These are phyloP conservation scores for Vinca minor DNA, from an alignment of 257 asterid genomes.

Conservation along the genomic window DNA sequence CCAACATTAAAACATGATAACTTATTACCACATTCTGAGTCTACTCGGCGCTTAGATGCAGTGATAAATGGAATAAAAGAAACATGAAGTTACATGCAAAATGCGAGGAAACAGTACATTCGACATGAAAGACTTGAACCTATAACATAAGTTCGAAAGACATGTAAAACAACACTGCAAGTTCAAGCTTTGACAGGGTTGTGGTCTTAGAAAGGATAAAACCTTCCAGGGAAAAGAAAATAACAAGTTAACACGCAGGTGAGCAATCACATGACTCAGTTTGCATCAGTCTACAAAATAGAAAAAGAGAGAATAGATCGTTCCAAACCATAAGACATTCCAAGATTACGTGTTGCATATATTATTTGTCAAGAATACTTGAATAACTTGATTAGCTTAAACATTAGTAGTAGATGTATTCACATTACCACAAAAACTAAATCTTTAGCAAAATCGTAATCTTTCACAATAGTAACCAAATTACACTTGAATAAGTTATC, in stretches of 20 bases:
- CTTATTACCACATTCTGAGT: background rate
- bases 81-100: too few species aligned
- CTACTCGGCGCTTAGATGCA: background rate
- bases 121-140: background rate
- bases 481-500: too few species aligned
- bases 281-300: too few species aligned
- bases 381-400: background rate
- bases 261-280: too few species aligned
- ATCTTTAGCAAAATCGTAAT: background rate
- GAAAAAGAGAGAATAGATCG: too few species aligned
- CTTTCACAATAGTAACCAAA: background rate
- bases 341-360: background rate
- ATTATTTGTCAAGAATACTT: background rate
- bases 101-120: too few species aligned
- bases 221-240: too few species aligned
- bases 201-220: too few species aligned
- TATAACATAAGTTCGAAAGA: background rate
- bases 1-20: background rate
- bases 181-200: background rate
- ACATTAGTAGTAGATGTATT: background rate
- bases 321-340: background rate
- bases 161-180: background rate
- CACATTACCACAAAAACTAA: too few species aligned
- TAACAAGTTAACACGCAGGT: too few species aligned
- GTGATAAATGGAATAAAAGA: background rate